Evolutionary conservation across 352 stramenopile genomes (phyloP), one percentile per base, ranked within the genome.

Genomic region (Pythium aquatile): DNA sequence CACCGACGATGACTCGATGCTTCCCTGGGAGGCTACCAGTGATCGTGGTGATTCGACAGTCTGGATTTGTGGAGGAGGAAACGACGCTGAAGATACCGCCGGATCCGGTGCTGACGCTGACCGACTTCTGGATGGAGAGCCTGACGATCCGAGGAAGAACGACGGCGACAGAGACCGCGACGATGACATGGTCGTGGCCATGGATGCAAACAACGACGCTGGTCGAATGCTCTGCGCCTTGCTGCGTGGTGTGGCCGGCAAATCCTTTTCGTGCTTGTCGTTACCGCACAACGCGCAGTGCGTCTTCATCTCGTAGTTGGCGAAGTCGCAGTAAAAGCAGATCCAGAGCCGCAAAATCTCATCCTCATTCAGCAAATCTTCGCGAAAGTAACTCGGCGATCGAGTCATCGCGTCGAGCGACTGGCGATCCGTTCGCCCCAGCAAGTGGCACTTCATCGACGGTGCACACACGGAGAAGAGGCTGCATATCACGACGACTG

Each of bases 241-340:
- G 54, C 63, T 64, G 7, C 68, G 49, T 2, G 62, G 54, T 24
- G 61, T 74, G 0, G 54, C 30, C 13, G 68, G 44, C n/a, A 75
- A 35, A 26, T 66, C 30, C 48, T 74, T 75, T 39, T 78, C 67
- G 26, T 63, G 48, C 65, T 83, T 83, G 44, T 77, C 55, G 30
- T 77, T 64, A 11, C 76, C 73, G 40, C 78, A 87, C 29, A 87
- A 55, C 20, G 78, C 74, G 44, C 76, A 87, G 33, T 76, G 65
- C 3, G 52, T 75, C 64, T 85, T 84, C 55, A 81, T 69, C 53
- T 83, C 74, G 65, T 85, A 87, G 70, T 87, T 87, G 61, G 74
- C 76, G 52, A 87, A 87, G 54, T 84, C 74, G 55, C 78, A 87
- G 51, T 76, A 70, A 54, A 70, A 73, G 54, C 78, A 87, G 46